These are phyloP conservation scores for Teratosphaeria epicoccoides DNA, from an alignment of 2,329 filamentous ascomycete species.

Conservation along the genomic window DNA sequence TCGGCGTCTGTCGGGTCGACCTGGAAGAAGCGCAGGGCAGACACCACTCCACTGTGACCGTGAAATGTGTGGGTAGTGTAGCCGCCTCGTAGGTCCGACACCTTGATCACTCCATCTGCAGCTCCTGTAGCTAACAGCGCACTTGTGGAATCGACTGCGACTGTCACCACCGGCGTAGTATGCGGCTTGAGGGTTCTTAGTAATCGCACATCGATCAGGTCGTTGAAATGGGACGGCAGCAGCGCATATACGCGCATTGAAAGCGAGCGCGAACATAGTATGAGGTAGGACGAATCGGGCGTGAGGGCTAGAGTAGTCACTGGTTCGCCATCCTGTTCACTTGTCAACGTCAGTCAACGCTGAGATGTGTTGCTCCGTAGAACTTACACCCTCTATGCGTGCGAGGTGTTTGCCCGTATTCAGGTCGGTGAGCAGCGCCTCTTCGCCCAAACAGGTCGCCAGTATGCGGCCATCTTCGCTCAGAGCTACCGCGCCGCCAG, in stretches of 20 bases:
- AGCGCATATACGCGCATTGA: slow-evolving; percentile 88
- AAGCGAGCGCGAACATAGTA: slow-evolving; percentile 87
- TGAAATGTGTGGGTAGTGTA: slow-evolving; percentile 93
- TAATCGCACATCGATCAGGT: slow-evolving; percentile 54
- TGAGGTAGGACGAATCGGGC: slow-evolving; percentile 74
- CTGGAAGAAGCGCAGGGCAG: slow-evolving; percentile 85
- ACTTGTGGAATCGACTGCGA: slow-evolving; percentile 75
- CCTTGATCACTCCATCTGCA: slow-evolving; percentile 86
- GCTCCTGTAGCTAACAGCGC: slow-evolving; percentile 86
- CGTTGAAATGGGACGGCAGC: slow-evolving; percentile 45
- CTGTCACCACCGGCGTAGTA: slow-evolving; percentile 74
- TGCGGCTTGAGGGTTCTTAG: slow-evolving; percentile 81
- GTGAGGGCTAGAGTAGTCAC: slow-evolving; percentile 75
- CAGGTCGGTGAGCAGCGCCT: slow-evolving; percentile 78
- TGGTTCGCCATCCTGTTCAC: slow-evolving; percentile 47
- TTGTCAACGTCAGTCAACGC: slow-evolving; percentile 31
- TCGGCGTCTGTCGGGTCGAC: slow-evolving; percentile 17
- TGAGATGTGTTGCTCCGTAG: slow-evolving; percentile 6
- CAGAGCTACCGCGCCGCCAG: slow-evolving; percentile 76
- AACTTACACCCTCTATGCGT: slow-evolving; percentile 71
- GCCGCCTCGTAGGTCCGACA: slow-evolving; percentile 88
- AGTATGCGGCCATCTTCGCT: slow-evolving; percentile 72
- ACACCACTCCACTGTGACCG: slow-evolving; percentile 82
- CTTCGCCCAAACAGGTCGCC: slow-evolving; percentile 82
- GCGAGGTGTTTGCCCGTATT: slow-evolving; percentile 72